phyloP scores from a whole-genome alignment of 2,329 filamentous ascomycete species.

The Furcasterigmium furcatum region DNA sequence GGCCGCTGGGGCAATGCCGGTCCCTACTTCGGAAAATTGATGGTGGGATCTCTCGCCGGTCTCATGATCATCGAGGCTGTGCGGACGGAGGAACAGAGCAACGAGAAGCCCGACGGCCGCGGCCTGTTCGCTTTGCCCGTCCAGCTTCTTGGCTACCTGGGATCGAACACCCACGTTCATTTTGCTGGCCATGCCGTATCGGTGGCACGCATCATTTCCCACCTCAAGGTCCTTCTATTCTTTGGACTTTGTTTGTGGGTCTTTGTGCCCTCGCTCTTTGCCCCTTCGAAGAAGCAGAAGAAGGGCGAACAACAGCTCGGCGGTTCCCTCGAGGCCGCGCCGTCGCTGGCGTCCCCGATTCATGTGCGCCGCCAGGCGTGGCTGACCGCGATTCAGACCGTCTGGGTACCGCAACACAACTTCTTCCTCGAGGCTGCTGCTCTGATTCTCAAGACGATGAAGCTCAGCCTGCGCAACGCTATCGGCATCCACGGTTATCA shows the following conservation, averaged over 20 bases:
- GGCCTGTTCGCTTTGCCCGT: slow-evolving; percentile 65
- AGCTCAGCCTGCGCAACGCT: slow-evolving; percentile 74
- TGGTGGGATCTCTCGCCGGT: slow-evolving; percentile 89
- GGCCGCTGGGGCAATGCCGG: slow-evolving; percentile 49
- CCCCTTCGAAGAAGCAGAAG: slow-evolving; percentile 45
- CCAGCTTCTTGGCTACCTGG: slow-evolving; percentile 48
- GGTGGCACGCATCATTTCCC: slow-evolving; percentile 40
- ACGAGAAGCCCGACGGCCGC: slow-evolving; percentile 60
- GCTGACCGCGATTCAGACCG: slow-evolving; percentile 88
- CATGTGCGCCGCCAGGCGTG: slow-evolving; percentile 85
- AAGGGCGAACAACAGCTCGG: slow-evolving; percentile 34
- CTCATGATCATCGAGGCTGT: slow-evolving; percentile 89
- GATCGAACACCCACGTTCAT: slow-evolving; percentile 46
- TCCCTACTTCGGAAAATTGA: slow-evolving; percentile 70
- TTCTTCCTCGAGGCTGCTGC: slow-evolving; percentile 84
- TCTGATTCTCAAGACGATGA: slow-evolving; percentile 74
- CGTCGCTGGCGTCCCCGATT: slow-evolving; percentile 76
- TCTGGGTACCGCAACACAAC: slow-evolving; percentile 85
- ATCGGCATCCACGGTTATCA: slow-evolving; percentile 78
- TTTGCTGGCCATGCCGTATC: slow-evolving; percentile 51
- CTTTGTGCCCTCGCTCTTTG: slow-evolving; percentile 51
- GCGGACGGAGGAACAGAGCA: slow-evolving; percentile 61
- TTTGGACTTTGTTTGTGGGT: slow-evolving; percentile 52
- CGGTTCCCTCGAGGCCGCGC: slow-evolving; percentile 47
- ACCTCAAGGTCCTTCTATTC: slow-evolving; percentile 49